These are phyloP conservation scores for Halteria grandinella DNA, from an alignment of 73 alveolate genomes.

Conservation along the genomic window DNA sequence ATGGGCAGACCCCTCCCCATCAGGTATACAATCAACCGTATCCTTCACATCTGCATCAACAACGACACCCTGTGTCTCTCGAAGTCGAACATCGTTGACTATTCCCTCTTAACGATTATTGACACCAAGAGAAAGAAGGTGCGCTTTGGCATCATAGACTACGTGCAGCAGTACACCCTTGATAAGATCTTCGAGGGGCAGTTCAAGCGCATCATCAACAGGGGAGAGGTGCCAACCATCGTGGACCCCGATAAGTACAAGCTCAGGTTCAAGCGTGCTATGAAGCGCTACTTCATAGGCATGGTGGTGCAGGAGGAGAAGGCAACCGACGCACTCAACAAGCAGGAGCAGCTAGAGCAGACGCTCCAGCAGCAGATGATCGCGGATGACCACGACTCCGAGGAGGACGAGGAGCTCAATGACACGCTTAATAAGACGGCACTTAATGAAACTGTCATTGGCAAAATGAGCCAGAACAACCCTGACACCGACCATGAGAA, in stretches of 20 bases:
- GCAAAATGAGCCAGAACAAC: too few relatives aligned
- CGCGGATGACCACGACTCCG: too few relatives aligned
- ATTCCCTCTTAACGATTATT: conserved; percentile 56
- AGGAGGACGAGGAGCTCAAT: too few relatives aligned
- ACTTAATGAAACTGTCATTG: too few relatives aligned
- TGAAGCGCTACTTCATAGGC: conserved; percentile 54
- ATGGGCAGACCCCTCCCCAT: conserved; percentile 46
- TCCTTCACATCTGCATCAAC: conserved; percentile 35
- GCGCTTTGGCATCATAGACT: conserved; percentile 66
- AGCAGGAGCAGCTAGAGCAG: too few relatives aligned
- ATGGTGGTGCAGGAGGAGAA: too few relatives aligned
- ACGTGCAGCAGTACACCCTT: conserved; percentile 58
- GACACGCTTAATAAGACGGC: too few relatives aligned
- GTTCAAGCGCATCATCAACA: conserved; percentile 34
- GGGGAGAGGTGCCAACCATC: conserved; percentile 53
- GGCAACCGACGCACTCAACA: too few relatives aligned
- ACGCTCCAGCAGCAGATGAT: too few relatives aligned
- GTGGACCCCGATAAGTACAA: conserved; percentile 57
- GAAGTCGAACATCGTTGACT: conserved; percentile 56
- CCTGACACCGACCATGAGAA: too few relatives aligned
- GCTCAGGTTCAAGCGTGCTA: conserved; percentile 48
- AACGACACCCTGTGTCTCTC: conserved; percentile 63
- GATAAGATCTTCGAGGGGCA: conserved; percentile 56
- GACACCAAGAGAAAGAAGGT: conserved; percentile 14
- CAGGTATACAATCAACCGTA: not conserved